A percentile compares a stretch with the other conserved stretches of the same genome.
phyloP scores from a whole-genome alignment of 1,139 yeast species.

The Blastobotrys raffinosifermentans region DNA sequence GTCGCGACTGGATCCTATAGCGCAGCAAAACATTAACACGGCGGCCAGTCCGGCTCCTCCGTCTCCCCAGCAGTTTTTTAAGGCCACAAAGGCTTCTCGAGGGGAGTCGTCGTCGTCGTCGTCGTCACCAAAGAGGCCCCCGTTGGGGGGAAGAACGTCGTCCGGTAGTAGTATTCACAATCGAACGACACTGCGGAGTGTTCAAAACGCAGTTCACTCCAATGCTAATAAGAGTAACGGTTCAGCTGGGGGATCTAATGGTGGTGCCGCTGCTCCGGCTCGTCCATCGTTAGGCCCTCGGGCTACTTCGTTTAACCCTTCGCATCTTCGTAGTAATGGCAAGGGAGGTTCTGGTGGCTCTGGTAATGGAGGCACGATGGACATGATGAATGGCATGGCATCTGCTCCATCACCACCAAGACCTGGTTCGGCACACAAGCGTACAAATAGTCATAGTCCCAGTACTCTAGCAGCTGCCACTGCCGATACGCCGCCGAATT shows the following conservation, averaged over 20 bases:
- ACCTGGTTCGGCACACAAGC: no score
- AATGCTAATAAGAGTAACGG: no score
- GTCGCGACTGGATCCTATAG: constrained; percentile 23
- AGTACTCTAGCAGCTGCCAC: not conserved
- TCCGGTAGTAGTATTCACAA: no score
- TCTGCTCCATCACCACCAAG: constrained; percentile 3
- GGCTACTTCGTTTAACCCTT: constrained; percentile 13
- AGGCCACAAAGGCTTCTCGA: not conserved
- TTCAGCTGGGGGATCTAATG: not conserved
- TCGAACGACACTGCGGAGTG: no score
- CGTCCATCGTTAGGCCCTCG: constrained; percentile 19
- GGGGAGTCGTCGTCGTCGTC: not conserved
- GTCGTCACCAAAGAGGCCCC: not conserved
- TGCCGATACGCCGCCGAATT: not conserved
- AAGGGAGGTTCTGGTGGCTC: constrained; percentile 9
- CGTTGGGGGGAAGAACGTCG: not conserved
- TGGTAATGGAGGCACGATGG: constrained; percentile 15
- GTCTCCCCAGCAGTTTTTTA: not conserved
- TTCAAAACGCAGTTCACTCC: no score
- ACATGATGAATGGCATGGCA: constrained; percentile 3
- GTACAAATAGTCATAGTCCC: not conserved
- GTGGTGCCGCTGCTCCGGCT: constrained; percentile 3
- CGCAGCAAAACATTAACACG: constrained; percentile 13
- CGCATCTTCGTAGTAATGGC: constrained; percentile 8
- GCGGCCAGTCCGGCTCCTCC: constrained; percentile 1